Base-by-base conservation (phyloP, 768 basidiomycete species). In the Phlebiopsis gigantea region DNA sequence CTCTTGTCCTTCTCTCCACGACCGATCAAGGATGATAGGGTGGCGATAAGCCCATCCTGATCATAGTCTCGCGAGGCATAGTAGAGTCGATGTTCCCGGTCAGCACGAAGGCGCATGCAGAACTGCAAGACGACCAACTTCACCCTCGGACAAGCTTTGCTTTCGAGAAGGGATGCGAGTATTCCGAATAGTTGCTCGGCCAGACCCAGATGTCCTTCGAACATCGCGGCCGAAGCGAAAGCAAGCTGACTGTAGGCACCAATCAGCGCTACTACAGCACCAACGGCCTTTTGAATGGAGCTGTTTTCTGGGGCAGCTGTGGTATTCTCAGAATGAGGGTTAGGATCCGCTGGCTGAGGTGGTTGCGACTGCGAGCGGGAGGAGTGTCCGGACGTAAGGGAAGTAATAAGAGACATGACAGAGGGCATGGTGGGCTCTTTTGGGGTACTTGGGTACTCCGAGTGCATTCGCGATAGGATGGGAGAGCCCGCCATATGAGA, bases 51-150 rank as follows among this genome's bases (percentile, higher is more conserved):
- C 6, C 82, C 81, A 51, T 87, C 77, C 1, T 75, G 71, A 60
- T 88, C 87, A 60, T 78, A 76, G 19, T 72, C 74, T 15, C 69
- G 71, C 44, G 78, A 72, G 19, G 81, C 77, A 55, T 87, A 86
- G 68, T 86, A 97, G 41, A 98, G 65, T 10, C 87, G 79, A 65
- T 99, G 96, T 62, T 94, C 89, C 0, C 90, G 83, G 66, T 97
- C 95, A 0, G 90, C 93, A 55, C 96, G 79, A 19, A 98, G 75
- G 14, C 92, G 84, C 76, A 94, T 84, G 61, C 97, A 68, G 75
- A 96, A 97, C 66, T 93, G 91, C 19, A 98, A 74, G 4, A 87
- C 77, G 12, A 83, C 75, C 17, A 98, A 67, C 22, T 91, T 77
- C 0, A 88, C 86, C 41, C 81, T 75, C 0, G 82, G 63, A 8